A percentile compares a stretch with the other conserved stretches of the same genome.
Evolutionary conservation across 2,329 filamentous ascomycete genomes (phyloP).

Genomic region (Teratosphaeria epicoccoides): DNA sequence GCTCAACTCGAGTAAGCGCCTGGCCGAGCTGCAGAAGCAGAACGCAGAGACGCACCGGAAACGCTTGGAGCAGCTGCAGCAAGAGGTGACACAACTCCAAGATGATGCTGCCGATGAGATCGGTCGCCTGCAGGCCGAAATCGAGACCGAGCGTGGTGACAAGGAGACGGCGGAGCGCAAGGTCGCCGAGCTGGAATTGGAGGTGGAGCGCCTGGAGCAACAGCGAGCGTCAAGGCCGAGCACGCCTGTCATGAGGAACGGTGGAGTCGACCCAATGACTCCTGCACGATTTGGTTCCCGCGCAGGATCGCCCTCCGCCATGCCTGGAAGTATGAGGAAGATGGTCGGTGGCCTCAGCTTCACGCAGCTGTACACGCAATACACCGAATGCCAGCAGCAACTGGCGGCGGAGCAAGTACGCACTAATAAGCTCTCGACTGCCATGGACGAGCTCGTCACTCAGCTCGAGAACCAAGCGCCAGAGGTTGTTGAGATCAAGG

Average conservation of each 20-base stretch:
- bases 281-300: conserved; percentile 24
- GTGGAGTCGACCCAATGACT: conserved; percentile 16
- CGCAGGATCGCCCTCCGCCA: conserved; percentile 33
- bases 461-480: conserved; percentile 78
- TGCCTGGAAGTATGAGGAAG: conserved; percentile 44
- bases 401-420: conserved; percentile 64
- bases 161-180: conserved; percentile 52
- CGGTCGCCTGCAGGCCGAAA: conserved; percentile 38
- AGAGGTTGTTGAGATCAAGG: conserved; percentile 74
- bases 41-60: conserved; percentile 62
- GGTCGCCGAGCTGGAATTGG: conserved; percentile 54
- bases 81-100: conserved; percentile 50
- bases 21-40: conserved; percentile 73
- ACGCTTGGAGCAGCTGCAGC: conserved; percentile 59
- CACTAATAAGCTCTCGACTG: conserved; percentile 61
- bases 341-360: conserved; percentile 44
- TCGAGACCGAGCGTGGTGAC: conserved; percentile 45
- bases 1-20: conserved; percentile 65
- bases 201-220: conserved; percentile 46
- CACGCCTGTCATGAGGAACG: conserved; percentile 40
- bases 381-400: conserved; percentile 55
- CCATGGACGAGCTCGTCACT: conserved; percentile 76
- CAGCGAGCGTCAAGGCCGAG: conserved; percentile 30
- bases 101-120: conserved; percentile 54
- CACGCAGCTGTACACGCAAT: conserved; percentile 54